phyloP scores from a whole-genome alignment of 768 basidiomycete genomes.

The Gymnopilus dilepis region DNA sequence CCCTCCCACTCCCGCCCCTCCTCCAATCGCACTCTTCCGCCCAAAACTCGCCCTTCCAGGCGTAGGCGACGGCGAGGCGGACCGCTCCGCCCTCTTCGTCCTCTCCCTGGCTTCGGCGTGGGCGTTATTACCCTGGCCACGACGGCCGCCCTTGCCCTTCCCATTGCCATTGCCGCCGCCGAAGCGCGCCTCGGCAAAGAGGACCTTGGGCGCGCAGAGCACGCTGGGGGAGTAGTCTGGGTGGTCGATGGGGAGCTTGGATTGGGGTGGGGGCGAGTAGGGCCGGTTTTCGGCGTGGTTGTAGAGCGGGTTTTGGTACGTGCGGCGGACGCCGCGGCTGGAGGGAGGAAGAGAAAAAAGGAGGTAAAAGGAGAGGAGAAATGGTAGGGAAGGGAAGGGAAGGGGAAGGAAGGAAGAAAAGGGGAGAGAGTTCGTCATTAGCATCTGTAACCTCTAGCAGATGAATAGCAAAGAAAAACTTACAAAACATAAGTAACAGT shows the following conservation, averaged over 20 bases:
- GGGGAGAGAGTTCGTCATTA: constrained; percentile 1
- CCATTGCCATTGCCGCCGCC: no score
- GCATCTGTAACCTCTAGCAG: no score
- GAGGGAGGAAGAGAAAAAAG: constrained; percentile 23
- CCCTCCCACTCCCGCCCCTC: no score
- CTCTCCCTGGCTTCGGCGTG: no score
- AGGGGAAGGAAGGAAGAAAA: constrained; percentile 30
- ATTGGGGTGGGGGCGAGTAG: constrained; percentile 48
- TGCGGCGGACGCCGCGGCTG: constrained; percentile 71
- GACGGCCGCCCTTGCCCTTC: no score
- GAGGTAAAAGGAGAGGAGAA: constrained; percentile 39
- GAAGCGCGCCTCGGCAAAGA: constrained; percentile 56
- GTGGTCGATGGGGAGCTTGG: constrained; percentile 62
- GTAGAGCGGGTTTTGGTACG: constrained; percentile 69
- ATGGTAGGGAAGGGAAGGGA: background rate
- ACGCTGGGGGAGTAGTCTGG: constrained; percentile 68
- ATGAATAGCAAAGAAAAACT: constrained; percentile 40
- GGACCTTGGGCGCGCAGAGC: constrained; percentile 57
- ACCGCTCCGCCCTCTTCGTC: no score
- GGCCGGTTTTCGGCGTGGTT: constrained; percentile 48
- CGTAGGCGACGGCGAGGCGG: no score
- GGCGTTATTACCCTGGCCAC: no score
- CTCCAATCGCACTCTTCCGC: no score
- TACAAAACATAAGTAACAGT: constrained; percentile 79
- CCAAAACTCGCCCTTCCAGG: no score